Evolutionary conservation across 345 rosid species (phyloP).

Genomic region (Ricinus communis): DNA sequence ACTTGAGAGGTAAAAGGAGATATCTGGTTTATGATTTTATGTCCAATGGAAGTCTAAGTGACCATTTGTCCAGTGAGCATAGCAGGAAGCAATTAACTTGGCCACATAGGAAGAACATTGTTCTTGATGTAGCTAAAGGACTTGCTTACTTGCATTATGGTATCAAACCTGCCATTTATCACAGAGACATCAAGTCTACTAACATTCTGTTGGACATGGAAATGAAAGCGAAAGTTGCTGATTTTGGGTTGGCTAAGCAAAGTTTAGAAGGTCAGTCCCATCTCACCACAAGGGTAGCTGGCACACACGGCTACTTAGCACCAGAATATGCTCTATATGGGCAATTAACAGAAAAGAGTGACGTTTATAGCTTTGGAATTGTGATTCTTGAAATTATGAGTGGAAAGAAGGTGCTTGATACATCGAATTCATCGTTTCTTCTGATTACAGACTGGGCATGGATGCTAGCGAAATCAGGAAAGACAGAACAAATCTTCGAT

Average conservation of each 20-base stretch:
- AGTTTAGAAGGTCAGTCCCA: slow-evolving; percentile 56
- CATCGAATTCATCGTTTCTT: slow-evolving; percentile 35
- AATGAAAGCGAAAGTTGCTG: slow-evolving; percentile 49
- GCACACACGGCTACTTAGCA: slow-evolving; percentile 62
- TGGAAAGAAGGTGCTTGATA: slow-evolving; percentile 52
- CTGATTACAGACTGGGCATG: slow-evolving; percentile 66
- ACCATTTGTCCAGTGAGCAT: slow-evolving; percentile 28
- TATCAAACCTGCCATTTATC: slow-evolving; percentile 57
- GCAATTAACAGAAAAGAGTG: slow-evolving; percentile 61
- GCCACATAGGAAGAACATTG: slow-evolving; percentile 56
- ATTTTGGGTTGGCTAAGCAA: slow-evolving; percentile 63
- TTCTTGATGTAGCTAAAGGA: slow-evolving; percentile 59
- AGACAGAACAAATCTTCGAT: slow-evolving; percentile 37
- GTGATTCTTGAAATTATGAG: slow-evolving; percentile 60
- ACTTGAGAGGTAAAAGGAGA: slow-evolving; percentile 41
- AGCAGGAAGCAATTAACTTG: slow-evolving; percentile 37
- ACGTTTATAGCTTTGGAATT: slow-evolving; percentile 61
- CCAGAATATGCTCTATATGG: slow-evolving; percentile 62
- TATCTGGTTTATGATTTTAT: slow-evolving; percentile 58
- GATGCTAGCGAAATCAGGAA: slow-evolving; percentile 43
- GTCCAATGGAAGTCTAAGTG: slow-evolving; percentile 55
- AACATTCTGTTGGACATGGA: slow-evolving; percentile 54
- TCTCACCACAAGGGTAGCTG: slow-evolving; percentile 60
- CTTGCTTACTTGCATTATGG: slow-evolving; percentile 61
- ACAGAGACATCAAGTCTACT: slow-evolving; percentile 60